These are phyloP conservation scores for Pseudogymnoascus sp. DNA, from an alignment of 2,329 filamentous ascomycete species.

Conservation along the genomic window DNA sequence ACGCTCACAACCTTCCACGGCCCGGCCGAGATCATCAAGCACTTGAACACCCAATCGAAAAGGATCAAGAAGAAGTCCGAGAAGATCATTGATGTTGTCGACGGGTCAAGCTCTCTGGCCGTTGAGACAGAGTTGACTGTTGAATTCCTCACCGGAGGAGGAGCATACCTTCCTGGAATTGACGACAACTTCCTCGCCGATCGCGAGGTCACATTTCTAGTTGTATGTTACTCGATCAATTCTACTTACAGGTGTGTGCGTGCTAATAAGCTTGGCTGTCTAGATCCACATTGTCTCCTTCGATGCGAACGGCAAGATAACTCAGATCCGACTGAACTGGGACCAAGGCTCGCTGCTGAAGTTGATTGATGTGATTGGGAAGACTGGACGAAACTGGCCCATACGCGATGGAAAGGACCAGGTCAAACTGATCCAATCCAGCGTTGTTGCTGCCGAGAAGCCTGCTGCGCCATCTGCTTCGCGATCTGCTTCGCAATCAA, in stretches of 20 bases:
- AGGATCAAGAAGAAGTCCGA: constrained; percentile 78
- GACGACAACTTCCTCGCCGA: constrained; percentile 93
- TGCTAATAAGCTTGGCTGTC: constrained; percentile 16
- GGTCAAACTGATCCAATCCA: constrained; percentile 62
- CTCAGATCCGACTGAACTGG: constrained; percentile 85
- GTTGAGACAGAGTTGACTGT: constrained; percentile 75
- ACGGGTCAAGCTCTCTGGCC: constrained; percentile 61
- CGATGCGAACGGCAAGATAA: constrained; percentile 67
- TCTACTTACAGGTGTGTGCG: not conserved
- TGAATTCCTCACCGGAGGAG: constrained; percentile 74
- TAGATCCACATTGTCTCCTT: constrained; percentile 87
- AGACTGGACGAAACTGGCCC: constrained; percentile 86
- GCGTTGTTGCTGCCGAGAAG: constrained; percentile 43
- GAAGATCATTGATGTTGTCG: constrained; percentile 65
- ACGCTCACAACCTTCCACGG: constrained; percentile 70
- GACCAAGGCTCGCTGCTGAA: constrained; percentile 91
- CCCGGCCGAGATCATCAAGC: constrained; percentile 70
- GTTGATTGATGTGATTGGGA: constrained; percentile 88
- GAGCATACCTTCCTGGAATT: constrained; percentile 76
- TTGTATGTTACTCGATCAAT: constrained; percentile 51
- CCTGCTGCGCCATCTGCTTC: constrained; percentile 25
- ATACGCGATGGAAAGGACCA: constrained; percentile 84
- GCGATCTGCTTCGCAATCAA: no score
- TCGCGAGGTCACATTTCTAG: constrained; percentile 66
- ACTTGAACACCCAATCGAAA: constrained; percentile 62